These are phyloP conservation scores for Syncephalastrum racemosum DNA, from an alignment of 371 early-diverging fungal genomes.

Conservation along the genomic window DNA sequence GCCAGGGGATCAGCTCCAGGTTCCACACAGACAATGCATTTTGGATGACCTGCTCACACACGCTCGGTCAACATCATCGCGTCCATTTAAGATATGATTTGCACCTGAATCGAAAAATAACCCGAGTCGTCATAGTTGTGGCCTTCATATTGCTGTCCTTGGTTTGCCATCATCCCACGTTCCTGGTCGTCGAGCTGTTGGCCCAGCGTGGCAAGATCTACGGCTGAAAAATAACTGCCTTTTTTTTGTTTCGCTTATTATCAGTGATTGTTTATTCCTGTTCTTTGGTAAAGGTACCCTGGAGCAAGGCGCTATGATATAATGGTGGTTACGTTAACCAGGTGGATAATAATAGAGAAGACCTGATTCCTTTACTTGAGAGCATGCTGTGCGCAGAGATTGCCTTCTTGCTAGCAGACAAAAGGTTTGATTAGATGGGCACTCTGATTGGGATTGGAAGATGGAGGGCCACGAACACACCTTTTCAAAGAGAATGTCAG, in stretches of 20 bases:
- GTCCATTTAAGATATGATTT: not conserved
- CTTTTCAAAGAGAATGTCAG: constrained; percentile 64
- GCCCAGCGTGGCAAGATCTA: constrained; percentile 71
- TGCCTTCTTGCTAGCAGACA: constrained; percentile 63
- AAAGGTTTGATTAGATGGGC: not conserved
- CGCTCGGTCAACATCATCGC: no score
- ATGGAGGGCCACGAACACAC: constrained; percentile 16
- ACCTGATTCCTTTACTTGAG: constrained; percentile 46
- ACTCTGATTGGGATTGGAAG: not conserved
- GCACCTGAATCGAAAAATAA: constrained; percentile 74
- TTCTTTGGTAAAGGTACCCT: constrained; percentile 32
- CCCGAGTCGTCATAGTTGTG: constrained; percentile 82
- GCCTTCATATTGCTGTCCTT: constrained; percentile 25
- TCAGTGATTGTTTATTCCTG: not conserved
- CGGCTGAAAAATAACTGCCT: constrained; percentile 65
- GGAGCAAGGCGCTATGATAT: constrained; percentile 46
- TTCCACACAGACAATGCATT: constrained; percentile 71
- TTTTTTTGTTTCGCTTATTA: not conserved
- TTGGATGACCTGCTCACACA: constrained; percentile 49
- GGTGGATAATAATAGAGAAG: not conserved
- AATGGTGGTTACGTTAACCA: not conserved
- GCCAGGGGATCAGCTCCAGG: constrained; percentile 60
- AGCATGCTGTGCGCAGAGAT: constrained; percentile 77
- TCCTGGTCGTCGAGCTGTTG: constrained; percentile 54
- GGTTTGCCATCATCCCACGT: constrained; percentile 27